Conservation (phyloP, 192 early-diverging fungal species). For the Dispira simplex region DNA sequence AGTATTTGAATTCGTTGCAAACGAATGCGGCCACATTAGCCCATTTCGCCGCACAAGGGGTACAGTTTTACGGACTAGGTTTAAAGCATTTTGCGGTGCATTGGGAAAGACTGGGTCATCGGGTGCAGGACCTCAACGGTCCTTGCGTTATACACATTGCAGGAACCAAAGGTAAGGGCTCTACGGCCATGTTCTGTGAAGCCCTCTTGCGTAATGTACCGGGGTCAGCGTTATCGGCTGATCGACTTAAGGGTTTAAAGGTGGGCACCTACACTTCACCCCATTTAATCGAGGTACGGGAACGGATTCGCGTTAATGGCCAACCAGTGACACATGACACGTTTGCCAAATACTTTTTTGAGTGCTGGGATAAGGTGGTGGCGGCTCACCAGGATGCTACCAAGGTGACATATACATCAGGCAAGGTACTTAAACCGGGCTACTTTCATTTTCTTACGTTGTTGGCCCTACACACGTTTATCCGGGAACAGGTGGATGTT, state of each 20-base stretch:
- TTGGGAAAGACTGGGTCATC: too few species aligned
- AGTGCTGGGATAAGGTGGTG: slow-evolving; percentile 64
- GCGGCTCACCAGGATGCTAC: slow-evolving; percentile 13
- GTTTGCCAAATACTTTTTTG: slow-evolving; percentile 79
- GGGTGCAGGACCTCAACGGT: slow-evolving; percentile 47
- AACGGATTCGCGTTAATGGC: slow-evolving; percentile 89
- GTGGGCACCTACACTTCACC: slow-evolving; percentile 87
- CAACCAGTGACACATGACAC: slow-evolving; percentile 47
- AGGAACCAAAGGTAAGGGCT: slow-evolving; percentile 85
- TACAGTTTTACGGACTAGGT: too few species aligned
- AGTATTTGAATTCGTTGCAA: too few species aligned
- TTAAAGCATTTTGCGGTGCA: too few species aligned
- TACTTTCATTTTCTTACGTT: slow-evolving; percentile 90
- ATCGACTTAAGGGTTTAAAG: slow-evolving; percentile 17
- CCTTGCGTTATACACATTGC: slow-evolving; percentile 67
- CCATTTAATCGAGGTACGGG: slow-evolving; percentile 81
- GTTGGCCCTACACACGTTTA: slow-evolving; percentile 78
- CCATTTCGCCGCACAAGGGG: too few species aligned
- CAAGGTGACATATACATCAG: slow-evolving; percentile 14
- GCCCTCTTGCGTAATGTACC: slow-evolving; percentile 47
- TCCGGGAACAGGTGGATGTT: slow-evolving; percentile 64
- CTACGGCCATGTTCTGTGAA: slow-evolving; percentile 65
- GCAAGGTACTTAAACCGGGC: slow-evolving; percentile 36
- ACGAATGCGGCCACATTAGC: too few species aligned
- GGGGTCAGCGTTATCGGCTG: slow-evolving; percentile 1